These are phyloP conservation scores for Pontederia crassipes DNA, from an alignment of 176 grass and related monocot species.

Conservation along the genomic window DNA sequence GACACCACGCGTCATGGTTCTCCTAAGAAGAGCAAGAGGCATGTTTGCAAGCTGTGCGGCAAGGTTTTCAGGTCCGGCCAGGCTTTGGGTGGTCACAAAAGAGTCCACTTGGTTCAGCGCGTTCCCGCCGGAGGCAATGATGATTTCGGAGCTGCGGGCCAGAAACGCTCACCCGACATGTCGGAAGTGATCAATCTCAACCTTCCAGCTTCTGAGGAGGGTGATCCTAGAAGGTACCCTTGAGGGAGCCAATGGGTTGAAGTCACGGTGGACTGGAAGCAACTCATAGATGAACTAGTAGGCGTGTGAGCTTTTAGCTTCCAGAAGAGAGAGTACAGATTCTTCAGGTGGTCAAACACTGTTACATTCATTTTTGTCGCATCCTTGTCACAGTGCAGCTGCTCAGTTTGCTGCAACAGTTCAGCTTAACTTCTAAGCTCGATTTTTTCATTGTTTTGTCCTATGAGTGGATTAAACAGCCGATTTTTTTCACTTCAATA, in stretches of 20 bases:
- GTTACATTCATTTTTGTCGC: neutral
- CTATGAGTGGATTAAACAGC: too few relatives aligned
- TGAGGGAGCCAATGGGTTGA: neutral
- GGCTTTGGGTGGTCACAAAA: conserved; percentile 5
- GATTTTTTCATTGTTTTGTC: too few relatives aligned
- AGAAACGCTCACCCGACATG: neutral
- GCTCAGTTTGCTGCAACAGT: too few relatives aligned
- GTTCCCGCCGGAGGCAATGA: neutral
- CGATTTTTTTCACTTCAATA: too few relatives aligned
- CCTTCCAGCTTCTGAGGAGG: neutral
- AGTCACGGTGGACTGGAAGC: conserved; percentile 3
- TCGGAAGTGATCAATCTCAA: conserved; percentile 3
- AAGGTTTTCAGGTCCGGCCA: conserved; percentile 7
- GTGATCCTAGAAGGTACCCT: neutral
- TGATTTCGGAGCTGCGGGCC: neutral
- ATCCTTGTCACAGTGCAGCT: too few relatives aligned
- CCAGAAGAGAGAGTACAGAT: conserved; percentile 1
- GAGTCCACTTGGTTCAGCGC: neutral
- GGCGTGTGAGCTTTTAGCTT: neutral
- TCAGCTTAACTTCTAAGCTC: too few relatives aligned
- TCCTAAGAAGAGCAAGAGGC: conserved; percentile 1
- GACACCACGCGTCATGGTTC: neutral
- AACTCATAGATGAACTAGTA: neutral
- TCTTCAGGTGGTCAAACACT: neutral
- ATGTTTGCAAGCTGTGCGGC: neutral